These are phyloP conservation scores for Tricholoma flavovirens DNA, from an alignment of 768 basidiomycete genomes.

Conservation along the genomic window DNA sequence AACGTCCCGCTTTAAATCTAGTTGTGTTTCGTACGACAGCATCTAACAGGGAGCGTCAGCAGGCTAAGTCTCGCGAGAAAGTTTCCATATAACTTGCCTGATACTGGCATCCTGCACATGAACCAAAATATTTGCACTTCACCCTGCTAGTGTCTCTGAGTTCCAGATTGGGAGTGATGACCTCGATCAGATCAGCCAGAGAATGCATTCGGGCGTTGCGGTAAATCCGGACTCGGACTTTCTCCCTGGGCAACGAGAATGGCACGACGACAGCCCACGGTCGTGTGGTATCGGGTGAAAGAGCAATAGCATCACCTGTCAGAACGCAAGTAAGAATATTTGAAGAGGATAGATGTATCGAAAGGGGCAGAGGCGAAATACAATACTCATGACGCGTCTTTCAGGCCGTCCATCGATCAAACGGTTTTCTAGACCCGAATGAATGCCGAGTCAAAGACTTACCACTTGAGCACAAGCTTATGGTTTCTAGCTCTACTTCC, in stretches of 20 bases:
- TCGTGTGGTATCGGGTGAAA: slow-evolving; percentile 37
- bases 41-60: slow-evolving; percentile 40
- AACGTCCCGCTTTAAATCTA: slow-evolving; percentile 81
- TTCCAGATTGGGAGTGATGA: slow-evolving; percentile 56
- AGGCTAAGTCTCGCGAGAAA: background rate
- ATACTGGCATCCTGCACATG: slow-evolving; percentile 92
- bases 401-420: slow-evolving; percentile 1
- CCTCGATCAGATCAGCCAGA: slow-evolving; percentile 64
- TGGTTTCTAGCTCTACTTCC: slow-evolving; percentile 63
- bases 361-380: background rate
- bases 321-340: slow-evolving; percentile 1
- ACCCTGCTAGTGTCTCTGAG: slow-evolving; percentile 62
- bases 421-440: background rate
- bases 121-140: slow-evolving; percentile 82
- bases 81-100: slow-evolving; percentile 45
- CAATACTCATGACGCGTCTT: background rate
- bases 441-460: slow-evolving; percentile 14
- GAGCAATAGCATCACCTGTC: slow-evolving; percentile 63
- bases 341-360: background rate
- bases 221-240: slow-evolving; percentile 65
- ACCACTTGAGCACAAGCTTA: slow-evolving; percentile 60
- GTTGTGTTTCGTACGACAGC: slow-evolving; percentile 82
- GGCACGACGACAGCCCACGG: slow-evolving; percentile 85
- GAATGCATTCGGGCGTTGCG: slow-evolving; percentile 68
- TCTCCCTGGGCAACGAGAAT: slow-evolving; percentile 81